Conservation (phyloP, 495 filamentous ascomycete species). For the Bombardia bombarda region DNA sequence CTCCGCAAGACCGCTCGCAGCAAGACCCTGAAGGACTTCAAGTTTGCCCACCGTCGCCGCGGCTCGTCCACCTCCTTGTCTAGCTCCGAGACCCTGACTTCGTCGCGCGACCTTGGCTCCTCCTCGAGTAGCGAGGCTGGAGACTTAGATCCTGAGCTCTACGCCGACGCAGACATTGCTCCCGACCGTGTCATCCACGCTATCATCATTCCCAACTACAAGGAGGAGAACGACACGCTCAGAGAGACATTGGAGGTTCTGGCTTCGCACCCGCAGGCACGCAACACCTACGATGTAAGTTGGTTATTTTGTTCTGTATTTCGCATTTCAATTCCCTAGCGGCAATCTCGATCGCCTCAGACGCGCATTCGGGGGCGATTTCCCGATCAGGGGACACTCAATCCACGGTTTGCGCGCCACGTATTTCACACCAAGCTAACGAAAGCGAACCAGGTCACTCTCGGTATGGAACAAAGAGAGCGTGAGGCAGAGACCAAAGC, state of each 20-base stretch:
- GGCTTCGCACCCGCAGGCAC: conserved; percentile 55
- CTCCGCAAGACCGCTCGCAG: conserved; percentile 30
- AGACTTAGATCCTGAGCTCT: conserved; percentile 34
- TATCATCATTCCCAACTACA: conserved; percentile 63
- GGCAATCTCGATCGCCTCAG: no score
- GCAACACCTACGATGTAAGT: conserved; percentile 58
- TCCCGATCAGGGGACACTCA: no score
- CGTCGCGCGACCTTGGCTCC: conserved; percentile 35
- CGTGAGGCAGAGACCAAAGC: conserved; percentile 46
- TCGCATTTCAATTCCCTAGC: neutral
- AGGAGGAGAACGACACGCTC: conserved; percentile 57
- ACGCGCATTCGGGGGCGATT: no score
- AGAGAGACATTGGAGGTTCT: conserved; percentile 57
- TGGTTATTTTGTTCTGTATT: neutral
- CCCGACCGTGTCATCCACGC: conserved; percentile 47
- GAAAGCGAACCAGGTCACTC: conserved; percentile 44
- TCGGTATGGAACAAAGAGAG: conserved; percentile 67
- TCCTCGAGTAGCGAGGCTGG: conserved; percentile 40
- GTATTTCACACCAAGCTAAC: conserved; percentile 10
- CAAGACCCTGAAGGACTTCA: conserved; percentile 33
- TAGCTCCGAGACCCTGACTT: conserved; percentile 43
- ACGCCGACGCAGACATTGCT: conserved; percentile 27
- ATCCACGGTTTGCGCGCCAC: no score
- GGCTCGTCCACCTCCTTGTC: conserved; percentile 42
- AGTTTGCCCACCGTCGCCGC: conserved; percentile 36